These are phyloP conservation scores for Liriodendron chinense DNA, from an alignment of 164 flowering plant species.

Conservation along the genomic window DNA sequence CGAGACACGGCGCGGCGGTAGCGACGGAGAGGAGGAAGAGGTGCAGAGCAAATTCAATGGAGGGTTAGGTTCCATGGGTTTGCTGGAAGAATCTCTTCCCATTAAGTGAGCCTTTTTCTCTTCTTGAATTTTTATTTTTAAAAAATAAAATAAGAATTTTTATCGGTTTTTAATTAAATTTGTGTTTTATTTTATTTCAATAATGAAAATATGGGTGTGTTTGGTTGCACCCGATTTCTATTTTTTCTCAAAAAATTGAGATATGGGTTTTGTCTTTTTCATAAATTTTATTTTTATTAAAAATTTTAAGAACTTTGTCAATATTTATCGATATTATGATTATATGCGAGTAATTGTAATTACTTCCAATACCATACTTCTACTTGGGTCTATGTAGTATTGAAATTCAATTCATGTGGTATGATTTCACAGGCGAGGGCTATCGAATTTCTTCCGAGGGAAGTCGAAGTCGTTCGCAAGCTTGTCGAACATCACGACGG, in stretches of 20 bases:
- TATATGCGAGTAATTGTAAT: too few relatives aligned
- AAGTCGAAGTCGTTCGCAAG: slow-evolving; percentile 63
- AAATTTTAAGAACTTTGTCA: background rate
- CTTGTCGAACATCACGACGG: slow-evolving; percentile 32
- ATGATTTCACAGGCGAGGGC: slow-evolving; percentile 45
- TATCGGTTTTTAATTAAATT: background rate
- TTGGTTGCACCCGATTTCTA: background rate
- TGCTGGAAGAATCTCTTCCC: slow-evolving; percentile 67
- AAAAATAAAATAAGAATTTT: background rate
- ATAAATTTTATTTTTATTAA: background rate
- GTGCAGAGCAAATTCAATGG: slow-evolving; percentile 25
- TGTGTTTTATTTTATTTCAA: background rate
- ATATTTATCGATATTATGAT: background rate
- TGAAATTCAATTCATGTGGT: background rate
- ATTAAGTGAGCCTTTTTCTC: slow-evolving; percentile 44
- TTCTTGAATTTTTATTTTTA: background rate
- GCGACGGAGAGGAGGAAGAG: slow-evolving; percentile 16
- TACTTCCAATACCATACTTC: background rate
- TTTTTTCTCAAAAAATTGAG: background rate
- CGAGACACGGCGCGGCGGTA: slow-evolving; percentile 18
- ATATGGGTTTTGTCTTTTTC: background rate
- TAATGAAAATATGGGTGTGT: background rate
- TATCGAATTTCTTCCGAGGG: slow-evolving; percentile 53
- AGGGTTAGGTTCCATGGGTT: slow-evolving; percentile 35
- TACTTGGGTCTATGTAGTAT: background rate